These are phyloP conservation scores for Tetracladium setigerum DNA, from an alignment of 495 filamentous ascomycete genomes.

Conservation along the genomic window DNA sequence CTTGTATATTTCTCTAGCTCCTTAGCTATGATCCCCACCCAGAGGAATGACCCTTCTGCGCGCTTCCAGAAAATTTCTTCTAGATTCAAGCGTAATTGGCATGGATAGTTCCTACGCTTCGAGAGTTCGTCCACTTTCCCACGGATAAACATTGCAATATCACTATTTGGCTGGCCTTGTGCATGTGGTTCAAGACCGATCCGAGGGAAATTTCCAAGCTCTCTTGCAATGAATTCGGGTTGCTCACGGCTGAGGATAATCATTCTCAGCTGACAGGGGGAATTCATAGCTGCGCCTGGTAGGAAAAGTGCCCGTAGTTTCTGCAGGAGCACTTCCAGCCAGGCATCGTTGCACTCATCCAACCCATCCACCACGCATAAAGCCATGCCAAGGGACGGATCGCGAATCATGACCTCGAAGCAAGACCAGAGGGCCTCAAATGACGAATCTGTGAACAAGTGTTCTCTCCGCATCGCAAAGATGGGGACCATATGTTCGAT, in stretches of 20 bases:
- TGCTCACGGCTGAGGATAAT: slow-evolving; percentile 31
- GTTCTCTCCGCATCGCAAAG: slow-evolving; percentile 6
- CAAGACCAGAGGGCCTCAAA: slow-evolving; percentile 30
- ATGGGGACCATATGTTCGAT: slow-evolving; percentile 8
- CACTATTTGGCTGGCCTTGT: slow-evolving; percentile 23
- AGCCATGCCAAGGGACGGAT: slow-evolving; percentile 21
- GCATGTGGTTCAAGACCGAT: slow-evolving; percentile 21
- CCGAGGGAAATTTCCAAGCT: slow-evolving; percentile 12
- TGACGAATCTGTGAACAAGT: slow-evolving; percentile 16
- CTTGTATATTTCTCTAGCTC: slow-evolving; percentile 25
- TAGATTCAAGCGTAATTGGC: slow-evolving; percentile 20
- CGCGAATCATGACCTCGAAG: slow-evolving; percentile 26
- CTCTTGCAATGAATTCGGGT: slow-evolving; percentile 25
- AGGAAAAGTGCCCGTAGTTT: slow-evolving; percentile 24
- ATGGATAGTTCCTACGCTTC: slow-evolving; percentile 16
- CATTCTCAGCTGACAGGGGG: slow-evolving; percentile 23
- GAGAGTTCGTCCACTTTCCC: slow-evolving; percentile 31
- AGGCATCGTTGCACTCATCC: slow-evolving; percentile 39
- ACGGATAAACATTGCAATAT: slow-evolving; percentile 30
- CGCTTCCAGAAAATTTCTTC: slow-evolving; percentile 24
- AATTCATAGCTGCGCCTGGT: slow-evolving; percentile 4
- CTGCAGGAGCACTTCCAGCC: slow-evolving; percentile 26
- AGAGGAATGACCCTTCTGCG: slow-evolving; percentile 38
- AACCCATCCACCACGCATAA: slow-evolving; percentile 37
- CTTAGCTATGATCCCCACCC: slow-evolving; percentile 35